Conservation (phyloP, 495 filamentous ascomycete species). For the Pyrenopolyporus hunteri region DNA sequence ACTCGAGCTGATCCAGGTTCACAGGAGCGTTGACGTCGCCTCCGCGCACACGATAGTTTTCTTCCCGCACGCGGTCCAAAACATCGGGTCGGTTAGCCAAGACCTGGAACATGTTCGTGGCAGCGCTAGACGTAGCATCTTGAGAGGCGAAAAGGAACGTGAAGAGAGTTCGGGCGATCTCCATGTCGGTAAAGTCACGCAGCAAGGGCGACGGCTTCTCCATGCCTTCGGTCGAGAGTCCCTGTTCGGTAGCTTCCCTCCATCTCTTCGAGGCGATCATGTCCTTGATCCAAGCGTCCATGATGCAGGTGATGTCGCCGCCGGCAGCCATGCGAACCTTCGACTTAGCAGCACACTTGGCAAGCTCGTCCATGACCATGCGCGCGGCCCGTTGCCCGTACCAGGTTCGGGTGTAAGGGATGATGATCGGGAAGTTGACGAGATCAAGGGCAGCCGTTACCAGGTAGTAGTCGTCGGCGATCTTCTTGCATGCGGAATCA, state of each 20-base stretch:
- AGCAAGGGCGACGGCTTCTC: slow-evolving; percentile 84
- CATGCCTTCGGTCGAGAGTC: slow-evolving; percentile 65
- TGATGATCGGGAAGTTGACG: slow-evolving; percentile 97
- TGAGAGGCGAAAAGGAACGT: slow-evolving; percentile 98
- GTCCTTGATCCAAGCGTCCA: slow-evolving; percentile 89
- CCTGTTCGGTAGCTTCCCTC: slow-evolving; percentile 71
- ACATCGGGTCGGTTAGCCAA: slow-evolving; percentile 93
- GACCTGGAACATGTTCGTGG: slow-evolving; percentile 93
- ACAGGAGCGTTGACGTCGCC: slow-evolving; percentile 75
- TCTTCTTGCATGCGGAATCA: slow-evolving; percentile 88
- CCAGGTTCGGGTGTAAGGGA: slow-evolving; percentile 95
- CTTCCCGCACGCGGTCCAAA: slow-evolving; percentile 87
- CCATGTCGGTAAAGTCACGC: slow-evolving; percentile 86
- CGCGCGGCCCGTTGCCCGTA: slow-evolving; percentile 96
- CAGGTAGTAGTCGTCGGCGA: slow-evolving; percentile 94
- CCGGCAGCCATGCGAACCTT: slow-evolving; percentile 92
- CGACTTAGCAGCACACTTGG: slow-evolving; percentile 89
- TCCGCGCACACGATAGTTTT: slow-evolving; percentile 79
- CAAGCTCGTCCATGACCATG: slow-evolving; percentile 88
- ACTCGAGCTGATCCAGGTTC: slow-evolving; percentile 83
- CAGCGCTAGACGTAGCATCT: slow-evolving; percentile 91
- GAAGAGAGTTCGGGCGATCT: slow-evolving; percentile 94
- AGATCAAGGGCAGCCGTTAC: slow-evolving; percentile 96
- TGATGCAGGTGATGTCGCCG: slow-evolving; percentile 85
- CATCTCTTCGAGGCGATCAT: slow-evolving; percentile 84